Conservation (phyloP, 139 green algal species). For the Tetraselmis striata region DNA sequence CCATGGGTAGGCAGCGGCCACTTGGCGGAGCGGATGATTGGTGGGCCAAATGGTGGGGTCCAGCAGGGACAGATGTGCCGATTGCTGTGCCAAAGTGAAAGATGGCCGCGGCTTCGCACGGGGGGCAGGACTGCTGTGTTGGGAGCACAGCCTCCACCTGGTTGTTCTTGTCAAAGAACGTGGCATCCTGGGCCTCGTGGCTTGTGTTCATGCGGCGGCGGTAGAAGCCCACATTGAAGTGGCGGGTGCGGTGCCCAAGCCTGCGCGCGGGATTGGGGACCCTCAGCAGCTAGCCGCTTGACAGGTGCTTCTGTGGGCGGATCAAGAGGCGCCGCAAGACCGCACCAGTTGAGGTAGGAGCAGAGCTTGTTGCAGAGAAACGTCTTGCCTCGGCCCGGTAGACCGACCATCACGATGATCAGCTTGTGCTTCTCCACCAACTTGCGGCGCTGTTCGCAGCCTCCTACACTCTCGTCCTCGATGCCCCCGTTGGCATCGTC, state of each 20-base stretch:
- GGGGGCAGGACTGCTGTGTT: too few species aligned
- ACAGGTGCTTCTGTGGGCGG: neutral
- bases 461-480: conserved; percentile 3
- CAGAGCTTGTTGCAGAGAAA: conserved; percentile 90
- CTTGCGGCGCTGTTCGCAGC: conserved; percentile 10
- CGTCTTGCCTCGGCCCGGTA: conserved; percentile 87
- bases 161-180: conserved; percentile 82
- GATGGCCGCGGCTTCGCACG: too few species aligned
- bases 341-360: conserved; percentile 76
- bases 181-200: conserved; percentile 57
- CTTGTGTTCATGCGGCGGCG: conserved; percentile 47
- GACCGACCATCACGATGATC: conserved; percentile 80
- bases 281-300: neutral
- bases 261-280: too few species aligned
- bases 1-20: too few species aligned
- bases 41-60: too few species aligned
- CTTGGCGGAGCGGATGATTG: too few species aligned
- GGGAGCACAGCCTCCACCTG: too few species aligned
- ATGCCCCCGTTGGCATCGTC: neutral
- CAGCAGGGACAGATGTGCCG: too few species aligned
- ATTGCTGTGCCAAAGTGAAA: too few species aligned
- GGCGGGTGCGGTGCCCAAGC: conserved; percentile 82
- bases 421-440: conserved; percentile 61
- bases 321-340: neutral
- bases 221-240: conserved; percentile 96